Base-by-base conservation (phyloP, 441 rosid genomes). In the Gossypium trilobum region DNA sequence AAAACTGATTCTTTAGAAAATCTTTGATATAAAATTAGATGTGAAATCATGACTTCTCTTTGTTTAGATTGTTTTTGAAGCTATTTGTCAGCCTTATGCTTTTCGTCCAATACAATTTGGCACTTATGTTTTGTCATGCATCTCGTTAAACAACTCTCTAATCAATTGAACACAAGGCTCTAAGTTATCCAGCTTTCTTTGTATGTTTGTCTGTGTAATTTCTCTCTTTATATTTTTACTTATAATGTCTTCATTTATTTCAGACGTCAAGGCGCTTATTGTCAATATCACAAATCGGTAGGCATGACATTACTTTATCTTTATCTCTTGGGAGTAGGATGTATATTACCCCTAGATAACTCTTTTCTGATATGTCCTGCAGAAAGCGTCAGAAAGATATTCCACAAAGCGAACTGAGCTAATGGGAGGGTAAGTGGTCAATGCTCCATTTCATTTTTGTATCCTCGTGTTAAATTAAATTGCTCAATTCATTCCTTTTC, bases 351-450 rank as follows among this genome's bases (percentile, higher is more conserved):
- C 29, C 0, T 17, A 16, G 56, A 36, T 48, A 2, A 23, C 10
- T 51, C 7, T 2, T 71, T 19, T 73, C 17, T 71, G 39, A 50
- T 54, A 9, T 67, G 23, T 78, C 70, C 14, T 73, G 63, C 81
- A 95, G 98, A 95, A 91, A 78, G 84, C 85, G 68, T 84, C 97
- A 3, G 89, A 89, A 74, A 85, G 62, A 75, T 90, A 75, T 82
- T 81, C 87, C 65, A 87, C 86, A 16, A 60, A 67, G 11, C 81
- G 97, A 62, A 76, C 89, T 67, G 93, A 92, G 83, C 87, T 92
- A 75, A 89, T 88, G 81, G 98, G 96, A 83, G 97, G 98, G 98
- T 92, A 85, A 16, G 92, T 69, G n/a, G 75, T 66, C 74, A 60
- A 48, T 74, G 2, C 62, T 67, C 59, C 51, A 33, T 23, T 51